These are phyloP conservation scores for Berberis vulgaris DNA, from an alignment of 164 flowering plant species.

Conservation along the genomic window DNA sequence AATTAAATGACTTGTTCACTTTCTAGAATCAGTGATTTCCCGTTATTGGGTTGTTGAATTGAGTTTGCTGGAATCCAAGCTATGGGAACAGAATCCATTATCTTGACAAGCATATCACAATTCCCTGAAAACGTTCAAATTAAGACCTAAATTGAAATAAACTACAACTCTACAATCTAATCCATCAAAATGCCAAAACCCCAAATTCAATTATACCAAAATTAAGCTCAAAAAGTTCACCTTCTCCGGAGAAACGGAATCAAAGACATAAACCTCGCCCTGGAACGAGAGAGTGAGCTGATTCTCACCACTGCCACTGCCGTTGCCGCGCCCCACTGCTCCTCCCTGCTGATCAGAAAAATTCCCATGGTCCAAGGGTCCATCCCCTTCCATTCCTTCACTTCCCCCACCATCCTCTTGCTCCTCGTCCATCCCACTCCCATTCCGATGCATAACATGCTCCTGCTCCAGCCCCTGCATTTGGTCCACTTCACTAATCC, in stretches of 20 bases:
- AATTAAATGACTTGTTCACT: too few species aligned
- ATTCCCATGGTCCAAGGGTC: constrained; percentile 20
- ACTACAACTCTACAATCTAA: not conserved
- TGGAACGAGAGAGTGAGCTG: constrained; percentile 59
- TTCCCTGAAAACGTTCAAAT: too few species aligned
- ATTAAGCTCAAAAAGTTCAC: constrained; percentile 12
- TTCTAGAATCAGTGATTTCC: too few species aligned
- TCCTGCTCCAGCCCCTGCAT: too few species aligned
- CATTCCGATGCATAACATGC: too few species aligned
- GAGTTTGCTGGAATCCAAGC: too few species aligned
- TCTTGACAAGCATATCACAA: too few species aligned
- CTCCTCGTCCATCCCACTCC: not conserved
- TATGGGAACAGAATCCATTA: too few species aligned
- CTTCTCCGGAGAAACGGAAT: constrained; percentile 51
- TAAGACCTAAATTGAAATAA: too few species aligned
- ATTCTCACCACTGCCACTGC: constrained; percentile 7
- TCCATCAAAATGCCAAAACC: not conserved
- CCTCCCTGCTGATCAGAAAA: constrained; percentile 5
- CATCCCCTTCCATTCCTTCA: constrained; percentile 16
- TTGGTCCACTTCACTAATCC: too few species aligned
- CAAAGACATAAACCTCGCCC: constrained; percentile 60
- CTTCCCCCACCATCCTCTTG: constrained; percentile 2
- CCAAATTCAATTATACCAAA: not conserved
- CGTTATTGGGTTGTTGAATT: too few species aligned
- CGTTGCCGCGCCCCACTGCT: not conserved